phyloP scores from a whole-genome alignment of 169 alveolate species.

The Miamiensis avidus region DNA sequence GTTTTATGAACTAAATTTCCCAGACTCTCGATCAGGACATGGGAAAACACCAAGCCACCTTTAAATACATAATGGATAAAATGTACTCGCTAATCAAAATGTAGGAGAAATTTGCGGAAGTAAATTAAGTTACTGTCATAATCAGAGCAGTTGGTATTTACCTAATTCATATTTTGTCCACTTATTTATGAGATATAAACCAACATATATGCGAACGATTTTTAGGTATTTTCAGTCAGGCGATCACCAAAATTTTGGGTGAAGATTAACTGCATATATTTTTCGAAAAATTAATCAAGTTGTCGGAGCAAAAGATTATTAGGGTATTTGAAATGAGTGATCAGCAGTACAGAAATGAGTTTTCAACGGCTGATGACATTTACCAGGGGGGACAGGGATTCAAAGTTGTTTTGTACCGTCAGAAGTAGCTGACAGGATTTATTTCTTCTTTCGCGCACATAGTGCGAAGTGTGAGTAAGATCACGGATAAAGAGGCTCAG shows the following conservation, averaged over 20 bases:
- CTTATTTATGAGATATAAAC: neutral
- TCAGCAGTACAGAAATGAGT: neutral
- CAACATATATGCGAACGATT: no score
- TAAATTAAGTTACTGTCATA: slow-evolving; percentile 30
- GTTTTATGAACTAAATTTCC: slow-evolving; percentile 20
- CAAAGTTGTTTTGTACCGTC: slow-evolving; percentile 31
- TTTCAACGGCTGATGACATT: neutral
- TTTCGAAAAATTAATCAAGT: slow-evolving; percentile 28
- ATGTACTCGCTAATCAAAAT: slow-evolving; percentile 18
- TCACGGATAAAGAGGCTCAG: slow-evolving; percentile 25
- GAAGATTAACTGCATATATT: slow-evolving; percentile 24
- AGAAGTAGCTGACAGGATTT: slow-evolving; percentile 42
- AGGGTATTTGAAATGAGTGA: neutral
- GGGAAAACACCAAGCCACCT: slow-evolving; percentile 19
- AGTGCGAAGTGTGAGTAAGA: slow-evolving; percentile 5
- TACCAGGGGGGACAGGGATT: slow-evolving; percentile 12
- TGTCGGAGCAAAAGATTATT: slow-evolving; percentile 3
- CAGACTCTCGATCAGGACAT: slow-evolving; percentile 6
- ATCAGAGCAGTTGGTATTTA: slow-evolving; percentile 33
- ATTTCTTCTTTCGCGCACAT: slow-evolving; percentile 28
- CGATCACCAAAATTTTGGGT: slow-evolving; percentile 25
- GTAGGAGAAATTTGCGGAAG: neutral
- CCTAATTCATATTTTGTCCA: neutral
- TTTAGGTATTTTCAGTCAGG: slow-evolving; percentile 28
- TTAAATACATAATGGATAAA: slow-evolving; percentile 14